These are phyloP conservation scores for Hirsutella minnesotensis DNA, from an alignment of 2,329 filamentous ascomycete species.

Conservation along the genomic window DNA sequence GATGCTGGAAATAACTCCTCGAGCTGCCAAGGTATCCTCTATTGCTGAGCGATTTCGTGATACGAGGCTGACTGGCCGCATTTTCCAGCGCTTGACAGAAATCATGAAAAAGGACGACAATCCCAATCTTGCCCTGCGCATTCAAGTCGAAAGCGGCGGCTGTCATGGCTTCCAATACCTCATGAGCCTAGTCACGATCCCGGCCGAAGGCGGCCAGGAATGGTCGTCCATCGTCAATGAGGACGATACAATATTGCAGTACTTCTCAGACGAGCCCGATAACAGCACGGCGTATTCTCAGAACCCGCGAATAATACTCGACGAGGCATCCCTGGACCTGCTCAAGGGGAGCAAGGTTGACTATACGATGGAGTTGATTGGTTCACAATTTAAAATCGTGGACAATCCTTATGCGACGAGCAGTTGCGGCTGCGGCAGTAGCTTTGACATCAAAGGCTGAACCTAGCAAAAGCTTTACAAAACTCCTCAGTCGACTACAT, in stretches of 20 bases:
- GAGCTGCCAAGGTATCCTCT: conserved; percentile 58
- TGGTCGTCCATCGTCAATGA: conserved; percentile 35
- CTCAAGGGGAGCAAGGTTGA: conserved; percentile 91
- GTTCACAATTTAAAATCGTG: conserved; percentile 83
- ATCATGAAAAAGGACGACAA: conserved; percentile 66
- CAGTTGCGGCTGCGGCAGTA: conserved; percentile 94
- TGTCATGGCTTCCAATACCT: conserved; percentile 98
- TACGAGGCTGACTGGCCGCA: not conserved
- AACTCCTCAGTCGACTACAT: no score
- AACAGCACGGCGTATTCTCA: conserved; percentile 13
- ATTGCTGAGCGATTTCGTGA: not conserved
- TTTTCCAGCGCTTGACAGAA: conserved; percentile 52
- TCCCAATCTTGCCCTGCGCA: conserved; percentile 73
- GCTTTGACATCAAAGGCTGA: conserved; percentile 71
- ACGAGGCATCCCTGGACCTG: conserved; percentile 75
- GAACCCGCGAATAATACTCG: conserved; percentile 72
- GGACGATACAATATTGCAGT: conserved; percentile 83
- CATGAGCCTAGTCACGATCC: conserved; percentile 68
- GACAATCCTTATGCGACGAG: conserved; percentile 87
- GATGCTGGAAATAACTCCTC: conserved; percentile 69
- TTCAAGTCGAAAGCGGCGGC: conserved; percentile 84
- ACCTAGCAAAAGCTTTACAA: no score
- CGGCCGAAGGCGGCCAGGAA: conserved; percentile 22
- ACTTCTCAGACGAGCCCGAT: conserved; percentile 37
- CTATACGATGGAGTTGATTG: conserved; percentile 89